Evolutionary conservation across 345 rosid species (phyloP).

Genomic region (Chamaenerion angustifolium): DNA sequence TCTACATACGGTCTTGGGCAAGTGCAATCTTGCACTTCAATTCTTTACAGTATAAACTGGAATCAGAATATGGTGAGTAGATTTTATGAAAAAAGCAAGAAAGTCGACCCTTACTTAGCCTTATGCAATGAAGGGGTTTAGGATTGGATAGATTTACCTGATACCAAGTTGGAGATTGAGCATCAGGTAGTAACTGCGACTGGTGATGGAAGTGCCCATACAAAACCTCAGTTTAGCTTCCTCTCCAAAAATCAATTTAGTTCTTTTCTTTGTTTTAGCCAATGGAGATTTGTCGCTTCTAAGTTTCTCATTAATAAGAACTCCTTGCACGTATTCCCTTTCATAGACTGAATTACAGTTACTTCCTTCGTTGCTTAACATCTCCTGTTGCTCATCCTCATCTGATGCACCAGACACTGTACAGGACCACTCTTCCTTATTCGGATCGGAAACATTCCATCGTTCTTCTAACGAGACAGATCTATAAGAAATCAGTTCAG

Average conservation of each 20-base stretch:
- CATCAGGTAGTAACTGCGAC: conserved; percentile 54
- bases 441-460: conserved; percentile 16
- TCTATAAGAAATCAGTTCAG: conserved; percentile 40
- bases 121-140: too few species aligned
- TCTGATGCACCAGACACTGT: conserved; percentile 18
- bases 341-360: conserved; percentile 34
- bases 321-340: conserved; percentile 90
- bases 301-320: conserved; percentile 50
- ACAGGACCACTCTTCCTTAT: conserved; percentile 24
- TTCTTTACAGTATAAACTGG: too few species aligned
- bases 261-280: conserved; percentile 28
- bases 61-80: too few species aligned
- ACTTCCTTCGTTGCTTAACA: conserved; percentile 12
- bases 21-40: too few species aligned
- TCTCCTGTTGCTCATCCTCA: conserved; percentile 28
- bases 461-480: conserved; percentile 25
- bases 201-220: conserved; percentile 25
- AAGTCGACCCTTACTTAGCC: too few species aligned
- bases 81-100: too few species aligned
- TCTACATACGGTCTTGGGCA: too few species aligned
- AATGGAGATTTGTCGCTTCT: conserved; percentile 22
- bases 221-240: conserved; percentile 34
- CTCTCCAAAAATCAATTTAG: conserved; percentile 22
- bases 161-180: conserved; percentile 94
- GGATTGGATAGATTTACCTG: conserved; percentile 25